Percentiles rank a stretch among this genome's conserved stretches.
Evolutionary conservation across 768 basidiomycete genomes (phyloP).

Genomic region (Russula virescens): DNA sequence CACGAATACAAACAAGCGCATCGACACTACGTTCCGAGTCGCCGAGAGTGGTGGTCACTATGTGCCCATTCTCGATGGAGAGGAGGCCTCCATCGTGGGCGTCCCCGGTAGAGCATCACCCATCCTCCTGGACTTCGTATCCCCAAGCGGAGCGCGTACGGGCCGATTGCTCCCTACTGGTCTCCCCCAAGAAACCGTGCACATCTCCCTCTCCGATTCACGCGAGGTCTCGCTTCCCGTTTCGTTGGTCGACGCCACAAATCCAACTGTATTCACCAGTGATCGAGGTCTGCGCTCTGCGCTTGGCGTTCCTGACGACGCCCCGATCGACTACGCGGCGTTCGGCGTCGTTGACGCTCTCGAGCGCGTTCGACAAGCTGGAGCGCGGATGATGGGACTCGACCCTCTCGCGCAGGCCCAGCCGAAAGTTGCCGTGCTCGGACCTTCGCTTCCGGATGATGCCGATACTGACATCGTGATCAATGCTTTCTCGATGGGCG

Average conservation of each 20-base stretch:
- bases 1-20: constrained; percentile 64
- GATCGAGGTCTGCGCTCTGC: constrained; percentile 38
- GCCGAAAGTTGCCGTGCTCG: constrained; percentile 62
- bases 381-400: constrained; percentile 56
- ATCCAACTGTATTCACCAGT: constrained; percentile 63
- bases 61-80: constrained; percentile 39
- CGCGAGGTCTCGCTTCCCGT: constrained; percentile 29
- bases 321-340: constrained; percentile 25
- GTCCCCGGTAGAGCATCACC: constrained; percentile 60
- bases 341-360: constrained; percentile 31
- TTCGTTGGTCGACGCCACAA: constrained; percentile 68
- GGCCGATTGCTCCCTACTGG: constrained; percentile 65
- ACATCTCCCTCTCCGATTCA: constrained; percentile 28
- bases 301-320: constrained; percentile 31
- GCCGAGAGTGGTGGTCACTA: constrained; percentile 10
- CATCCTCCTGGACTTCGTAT: constrained; percentile 60
- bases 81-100: constrained; percentile 56
- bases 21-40: constrained; percentile 68
- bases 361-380: constrained; percentile 50
- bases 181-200: constrained; percentile 41
- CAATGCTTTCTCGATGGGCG: constrained; percentile 65
- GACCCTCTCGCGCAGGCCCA: constrained; percentile 59
- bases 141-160: constrained; percentile 63
- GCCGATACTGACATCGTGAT: constrained; percentile 45
- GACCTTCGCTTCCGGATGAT: constrained; percentile 31